Evolutionary conservation across 2,329 filamentous ascomycete species (phyloP).

Genomic region (Botrytis sinoallii): DNA sequence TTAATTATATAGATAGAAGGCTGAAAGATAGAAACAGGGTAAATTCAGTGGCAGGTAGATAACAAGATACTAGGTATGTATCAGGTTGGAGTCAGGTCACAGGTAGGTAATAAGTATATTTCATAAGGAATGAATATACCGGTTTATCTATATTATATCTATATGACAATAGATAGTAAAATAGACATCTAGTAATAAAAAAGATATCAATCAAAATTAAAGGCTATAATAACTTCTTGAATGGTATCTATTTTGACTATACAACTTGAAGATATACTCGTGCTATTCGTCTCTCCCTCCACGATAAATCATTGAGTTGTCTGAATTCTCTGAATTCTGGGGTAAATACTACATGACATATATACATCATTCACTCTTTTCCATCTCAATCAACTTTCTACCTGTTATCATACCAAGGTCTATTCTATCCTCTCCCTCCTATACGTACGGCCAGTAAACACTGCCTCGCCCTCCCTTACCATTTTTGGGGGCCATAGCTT

Average conservation of each 20-base stretch:
- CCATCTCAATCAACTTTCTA: neutral
- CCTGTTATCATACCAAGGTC: neutral
- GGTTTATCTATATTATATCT: neutral
- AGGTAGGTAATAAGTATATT: neutral
- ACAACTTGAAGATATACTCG: neutral
- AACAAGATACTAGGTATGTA: neutral
- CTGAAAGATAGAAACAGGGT: neutral
- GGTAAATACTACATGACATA: neutral
- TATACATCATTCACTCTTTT: neutral
- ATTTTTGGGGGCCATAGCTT: slow-evolving; percentile 9
- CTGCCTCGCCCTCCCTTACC: neutral
- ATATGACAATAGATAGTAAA: neutral
- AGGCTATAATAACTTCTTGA: neutral
- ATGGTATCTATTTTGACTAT: neutral
- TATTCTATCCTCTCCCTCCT: neutral
- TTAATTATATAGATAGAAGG: neutral
- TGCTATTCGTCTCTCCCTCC: neutral
- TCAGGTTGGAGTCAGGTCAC: neutral
- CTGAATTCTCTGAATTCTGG: neutral
- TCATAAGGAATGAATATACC: neutral
- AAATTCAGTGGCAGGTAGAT: neutral
- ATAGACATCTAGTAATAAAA: neutral
- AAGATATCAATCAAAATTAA: neutral
- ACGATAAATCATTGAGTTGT: neutral
- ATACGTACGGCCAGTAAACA: neutral